A percentile compares a stretch with the other conserved stretches of the same genome.
Evolutionary conservation across 495 filamentous ascomycete genomes (phyloP).

Genomic region (Schizothecium vesticola): DNA sequence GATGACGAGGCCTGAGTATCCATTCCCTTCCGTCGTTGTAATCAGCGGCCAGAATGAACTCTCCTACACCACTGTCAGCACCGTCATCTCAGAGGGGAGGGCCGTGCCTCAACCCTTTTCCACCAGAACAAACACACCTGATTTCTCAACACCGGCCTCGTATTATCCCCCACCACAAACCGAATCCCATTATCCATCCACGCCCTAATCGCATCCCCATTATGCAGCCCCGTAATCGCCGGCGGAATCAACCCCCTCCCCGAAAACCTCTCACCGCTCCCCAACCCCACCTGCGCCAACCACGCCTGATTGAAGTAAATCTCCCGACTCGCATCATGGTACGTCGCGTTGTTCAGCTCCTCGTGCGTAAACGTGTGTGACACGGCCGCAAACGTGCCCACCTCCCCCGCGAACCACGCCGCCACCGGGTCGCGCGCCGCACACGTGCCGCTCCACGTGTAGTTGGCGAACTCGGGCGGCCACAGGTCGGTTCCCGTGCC

Average conservation of each 20-base stretch:
- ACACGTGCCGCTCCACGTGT: slow-evolving; percentile 47
- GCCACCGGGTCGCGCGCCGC: slow-evolving; percentile 44
- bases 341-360: slow-evolving; percentile 57
- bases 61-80: slow-evolving; percentile 3
- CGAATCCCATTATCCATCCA: slow-evolving; percentile 55
- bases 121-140: slow-evolving; percentile 9
- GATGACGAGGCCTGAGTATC: slow-evolving; percentile 52
- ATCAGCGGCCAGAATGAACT: slow-evolving; percentile 53
- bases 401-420: slow-evolving; percentile 49
- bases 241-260: slow-evolving; percentile 55
- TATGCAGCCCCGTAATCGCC: slow-evolving; percentile 60
- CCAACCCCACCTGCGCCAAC: slow-evolving; percentile 48
- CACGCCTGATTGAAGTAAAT: slow-evolving; percentile 57
- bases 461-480: slow-evolving; percentile 43
- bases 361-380: slow-evolving; percentile 62
- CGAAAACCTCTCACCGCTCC: slow-evolving; percentile 38
- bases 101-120: not conserved
- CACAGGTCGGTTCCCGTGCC: slow-evolving; percentile 53
- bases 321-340: slow-evolving; percentile 51
- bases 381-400: slow-evolving; percentile 49
- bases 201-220: slow-evolving; percentile 56
- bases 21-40: slow-evolving; percentile 45
- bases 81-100: not conserved
- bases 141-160: slow-evolving; percentile 47
- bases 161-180: slow-evolving; percentile 61